Evolutionary conservation across 345 rosid species (phyloP).

Genomic region (Citrus hindsii): DNA sequence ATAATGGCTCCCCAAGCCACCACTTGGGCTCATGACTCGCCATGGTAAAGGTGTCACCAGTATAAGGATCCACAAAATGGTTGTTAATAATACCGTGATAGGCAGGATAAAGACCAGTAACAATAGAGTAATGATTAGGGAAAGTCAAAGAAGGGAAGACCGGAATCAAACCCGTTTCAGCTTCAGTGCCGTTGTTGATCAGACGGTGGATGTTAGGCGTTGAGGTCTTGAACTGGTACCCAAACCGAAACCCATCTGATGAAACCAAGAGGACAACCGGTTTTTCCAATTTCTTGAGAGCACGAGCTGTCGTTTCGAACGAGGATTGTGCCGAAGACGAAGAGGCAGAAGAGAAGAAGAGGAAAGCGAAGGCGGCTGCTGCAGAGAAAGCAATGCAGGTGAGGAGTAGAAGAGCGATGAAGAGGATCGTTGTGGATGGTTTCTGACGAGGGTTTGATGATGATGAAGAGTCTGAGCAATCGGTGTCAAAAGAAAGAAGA

Average conservation of each 20-base stretch:
- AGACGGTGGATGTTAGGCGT: slow-evolving; percentile 72
- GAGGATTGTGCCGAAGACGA: slow-evolving; percentile 15
- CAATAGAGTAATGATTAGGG: slow-evolving; percentile 94
- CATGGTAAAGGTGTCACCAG: slow-evolving; percentile 63
- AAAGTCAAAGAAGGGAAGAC: slow-evolving; percentile 87
- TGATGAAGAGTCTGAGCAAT: slow-evolving; percentile 24
- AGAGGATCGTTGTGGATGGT: slow-evolving; percentile 35
- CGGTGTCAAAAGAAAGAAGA: slow-evolving; percentile 52
- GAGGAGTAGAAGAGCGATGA: slow-evolving; percentile 49
- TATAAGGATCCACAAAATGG: slow-evolving; percentile 56
- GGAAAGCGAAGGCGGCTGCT: slow-evolving; percentile 68
- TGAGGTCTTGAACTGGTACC: slow-evolving; percentile 80
- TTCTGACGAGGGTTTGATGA: slow-evolving; percentile 14
- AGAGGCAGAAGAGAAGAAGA: slow-evolving; percentile 43
- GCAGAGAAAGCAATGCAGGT: slow-evolving; percentile 69
- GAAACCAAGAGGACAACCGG: slow-evolving; percentile 80
- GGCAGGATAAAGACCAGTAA: slow-evolving; percentile 89
- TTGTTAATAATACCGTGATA: slow-evolving; percentile 79
- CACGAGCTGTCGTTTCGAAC: slow-evolving; percentile 34
- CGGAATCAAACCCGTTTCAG: slow-evolving; percentile 80
- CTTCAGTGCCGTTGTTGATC: slow-evolving; percentile 80
- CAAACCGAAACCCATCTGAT: slow-evolving; percentile 92
- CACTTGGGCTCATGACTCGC: slow-evolving; percentile 79
- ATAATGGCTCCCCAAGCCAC: slow-evolving; percentile 96
- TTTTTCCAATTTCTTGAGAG: slow-evolving; percentile 56